phyloP scores from a whole-genome alignment of 495 filamentous ascomycete genomes.

The Penicillium chermesinum region DNA sequence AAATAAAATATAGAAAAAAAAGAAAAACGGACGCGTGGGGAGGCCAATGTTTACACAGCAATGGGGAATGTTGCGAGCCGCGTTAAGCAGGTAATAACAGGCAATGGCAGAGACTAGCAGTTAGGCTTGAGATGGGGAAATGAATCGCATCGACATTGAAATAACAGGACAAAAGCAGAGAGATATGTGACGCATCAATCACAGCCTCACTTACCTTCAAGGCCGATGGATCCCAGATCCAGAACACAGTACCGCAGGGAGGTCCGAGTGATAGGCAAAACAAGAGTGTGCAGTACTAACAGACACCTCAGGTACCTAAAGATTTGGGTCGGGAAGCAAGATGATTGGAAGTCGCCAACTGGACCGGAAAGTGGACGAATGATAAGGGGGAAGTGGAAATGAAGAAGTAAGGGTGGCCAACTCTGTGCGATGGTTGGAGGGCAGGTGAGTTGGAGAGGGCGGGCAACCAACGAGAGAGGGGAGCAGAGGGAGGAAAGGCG shows the following conservation, averaged over 20 bases:
- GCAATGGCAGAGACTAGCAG: slow-evolving; percentile 1
- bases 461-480: slow-evolving; percentile 47
- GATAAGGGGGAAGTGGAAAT: slow-evolving; percentile 2
- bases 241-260: no score
- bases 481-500: slow-evolving; percentile 38
- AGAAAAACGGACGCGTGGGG: neutral
- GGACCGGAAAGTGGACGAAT: slow-evolving; percentile 7
- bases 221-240: no score
- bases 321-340: slow-evolving; percentile 2
- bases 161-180: no score
- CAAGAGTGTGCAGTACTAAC: no score
- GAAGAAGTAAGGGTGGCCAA: slow-evolving; percentile 17
- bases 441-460: slow-evolving; percentile 15
- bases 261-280: no score
- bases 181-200: no score
- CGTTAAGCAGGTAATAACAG: neutral
- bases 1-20: no score
- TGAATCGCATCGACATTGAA: no score
- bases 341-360: slow-evolving; percentile 12
- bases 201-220: no score
- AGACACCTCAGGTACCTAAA: slow-evolving; percentile 4
- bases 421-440: slow-evolving; percentile 31
- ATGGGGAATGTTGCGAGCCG: slow-evolving; percentile 1
- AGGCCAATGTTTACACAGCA: slow-evolving; percentile 8
- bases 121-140: no score